Percentiles rank a stretch among this genome's conserved stretches.
Evolutionary conservation across 176 grass and related monocot species (phyloP).

Genomic region (Tillandsia leiboldiana): DNA sequence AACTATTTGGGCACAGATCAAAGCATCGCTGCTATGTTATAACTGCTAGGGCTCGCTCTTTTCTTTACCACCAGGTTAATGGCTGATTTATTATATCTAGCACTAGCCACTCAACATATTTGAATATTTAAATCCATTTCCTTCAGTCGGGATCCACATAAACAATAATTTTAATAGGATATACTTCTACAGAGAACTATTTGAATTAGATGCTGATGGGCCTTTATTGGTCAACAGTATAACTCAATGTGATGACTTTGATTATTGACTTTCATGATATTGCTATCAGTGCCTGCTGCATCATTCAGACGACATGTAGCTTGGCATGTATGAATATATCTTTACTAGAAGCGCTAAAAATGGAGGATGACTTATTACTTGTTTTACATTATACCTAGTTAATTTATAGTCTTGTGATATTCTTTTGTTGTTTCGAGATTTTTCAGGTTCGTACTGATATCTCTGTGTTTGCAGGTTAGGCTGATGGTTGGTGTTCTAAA

Average conservation of each 20-base stretch:
- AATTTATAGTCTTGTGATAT: background rate
- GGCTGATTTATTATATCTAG: background rate
- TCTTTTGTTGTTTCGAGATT: constrained; percentile 1
- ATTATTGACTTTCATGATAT: too few species aligned
- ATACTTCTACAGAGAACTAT: too few species aligned
- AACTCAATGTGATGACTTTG: too few species aligned
- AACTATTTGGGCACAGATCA: constrained; percentile 59
- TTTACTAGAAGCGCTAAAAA: too few species aligned
- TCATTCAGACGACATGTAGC: background rate
- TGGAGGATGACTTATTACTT: background rate
- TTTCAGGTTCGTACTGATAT: constrained; percentile 18
- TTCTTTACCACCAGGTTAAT: constrained; percentile 94
- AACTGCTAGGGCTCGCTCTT: constrained; percentile 76
- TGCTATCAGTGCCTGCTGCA: background rate
- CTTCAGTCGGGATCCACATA: too few species aligned
- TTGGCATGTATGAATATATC: background rate
- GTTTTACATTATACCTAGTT: background rate
- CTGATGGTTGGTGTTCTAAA: constrained; percentile 93
- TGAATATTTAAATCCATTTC: too few species aligned
- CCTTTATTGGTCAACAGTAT: too few species aligned
- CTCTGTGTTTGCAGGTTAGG: constrained; percentile 53
- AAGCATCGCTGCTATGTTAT: constrained; percentile 78
- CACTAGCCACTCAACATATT: too few species aligned
- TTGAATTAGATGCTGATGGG: too few species aligned
- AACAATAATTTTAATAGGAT: too few species aligned